Conservation (phyloP, 2,329 filamentous ascomycete genomes). For the Botryotinia calthae region DNA sequence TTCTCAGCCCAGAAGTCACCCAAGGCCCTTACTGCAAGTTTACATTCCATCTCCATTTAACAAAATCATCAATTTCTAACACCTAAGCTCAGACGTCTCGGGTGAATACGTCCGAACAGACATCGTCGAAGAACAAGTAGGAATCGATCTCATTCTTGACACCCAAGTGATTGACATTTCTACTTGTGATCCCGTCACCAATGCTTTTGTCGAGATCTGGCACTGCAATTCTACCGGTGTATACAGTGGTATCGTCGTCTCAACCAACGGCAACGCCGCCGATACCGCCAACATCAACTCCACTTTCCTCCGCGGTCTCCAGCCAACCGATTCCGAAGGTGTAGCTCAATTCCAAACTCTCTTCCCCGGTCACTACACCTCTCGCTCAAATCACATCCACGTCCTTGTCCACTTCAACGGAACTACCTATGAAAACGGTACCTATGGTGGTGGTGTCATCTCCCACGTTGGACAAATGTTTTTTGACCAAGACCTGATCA, state of each 20-base stretch:
- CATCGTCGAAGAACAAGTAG: slow-evolving; percentile 37
- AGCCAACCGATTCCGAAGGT: slow-evolving; percentile 43
- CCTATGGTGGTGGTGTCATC: slow-evolving; percentile 42
- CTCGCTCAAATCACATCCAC: background rate
- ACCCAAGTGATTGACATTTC: slow-evolving; percentile 43
- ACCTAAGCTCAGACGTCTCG: slow-evolving; percentile 36
- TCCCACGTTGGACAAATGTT: slow-evolving; percentile 63
- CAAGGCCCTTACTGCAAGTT: slow-evolving; percentile 52
- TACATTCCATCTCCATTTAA: fast-evolving
- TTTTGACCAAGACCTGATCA: slow-evolving; percentile 59
- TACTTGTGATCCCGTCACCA: slow-evolving; percentile 43
- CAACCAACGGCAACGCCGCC: slow-evolving; percentile 44
- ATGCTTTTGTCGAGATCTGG: slow-evolving; percentile 43
- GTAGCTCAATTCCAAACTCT: slow-evolving; percentile 41
- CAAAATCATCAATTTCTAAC: background rate
- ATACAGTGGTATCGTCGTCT: slow-evolving; percentile 42
- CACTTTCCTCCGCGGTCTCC: slow-evolving; percentile 45
- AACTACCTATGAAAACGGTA: slow-evolving; percentile 37
- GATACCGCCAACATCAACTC: slow-evolving; percentile 42
- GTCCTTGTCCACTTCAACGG: slow-evolving; percentile 42
- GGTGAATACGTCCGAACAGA: slow-evolving; percentile 40
- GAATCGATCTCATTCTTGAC: slow-evolving; percentile 44
- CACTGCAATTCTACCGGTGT: slow-evolving; percentile 44
- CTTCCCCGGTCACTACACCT: background rate
- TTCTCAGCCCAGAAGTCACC: slow-evolving; percentile 52